Percentiles rank a stretch among this genome's conserved stretches.
These are phyloP conservation scores for Epichloe typhina DNA, from an alignment of 2,329 filamentous ascomycete genomes.

Conservation along the genomic window DNA sequence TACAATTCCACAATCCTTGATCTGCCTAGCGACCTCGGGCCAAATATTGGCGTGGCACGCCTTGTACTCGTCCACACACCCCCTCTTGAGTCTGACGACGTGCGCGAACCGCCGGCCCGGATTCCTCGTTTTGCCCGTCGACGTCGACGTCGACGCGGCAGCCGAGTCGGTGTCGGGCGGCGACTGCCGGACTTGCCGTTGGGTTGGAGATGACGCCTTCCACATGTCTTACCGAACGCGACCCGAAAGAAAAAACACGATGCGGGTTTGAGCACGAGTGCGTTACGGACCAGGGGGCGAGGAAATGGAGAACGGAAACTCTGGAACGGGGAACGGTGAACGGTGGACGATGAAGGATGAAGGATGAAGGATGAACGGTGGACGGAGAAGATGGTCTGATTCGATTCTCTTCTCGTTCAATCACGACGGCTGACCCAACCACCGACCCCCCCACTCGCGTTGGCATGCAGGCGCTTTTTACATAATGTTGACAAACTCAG, in stretches of 20 bases:
- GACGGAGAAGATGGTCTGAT: too few species aligned
- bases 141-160: slow-evolving; percentile 1
- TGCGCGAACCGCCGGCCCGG: slow-evolving; percentile 51
- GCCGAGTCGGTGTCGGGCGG: background rate
- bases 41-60: slow-evolving; percentile 60
- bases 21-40: slow-evolving; percentile 65
- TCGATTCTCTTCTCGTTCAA: background rate
- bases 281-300: too few species aligned
- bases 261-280: too few species aligned
- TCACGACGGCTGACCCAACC: background rate
- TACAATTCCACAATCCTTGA: slow-evolving; percentile 59
- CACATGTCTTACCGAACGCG: slow-evolving; percentile 9
- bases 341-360: too few species aligned
- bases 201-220: slow-evolving; percentile 11
- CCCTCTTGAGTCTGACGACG: slow-evolving; percentile 58
- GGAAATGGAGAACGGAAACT: too few species aligned
- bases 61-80: slow-evolving; percentile 56
- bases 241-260: background rate
- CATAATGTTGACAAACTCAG: too few species aligned
- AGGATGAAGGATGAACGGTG: too few species aligned
- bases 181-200: slow-evolving; percentile 3
- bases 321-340: too few species aligned
- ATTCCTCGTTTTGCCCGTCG: slow-evolving; percentile 18
- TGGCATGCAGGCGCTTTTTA: too few species aligned
- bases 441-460: background rate